Base-by-base conservation (phyloP, 805 yeast genomes). In the Blastobotrys peoriensis region DNA sequence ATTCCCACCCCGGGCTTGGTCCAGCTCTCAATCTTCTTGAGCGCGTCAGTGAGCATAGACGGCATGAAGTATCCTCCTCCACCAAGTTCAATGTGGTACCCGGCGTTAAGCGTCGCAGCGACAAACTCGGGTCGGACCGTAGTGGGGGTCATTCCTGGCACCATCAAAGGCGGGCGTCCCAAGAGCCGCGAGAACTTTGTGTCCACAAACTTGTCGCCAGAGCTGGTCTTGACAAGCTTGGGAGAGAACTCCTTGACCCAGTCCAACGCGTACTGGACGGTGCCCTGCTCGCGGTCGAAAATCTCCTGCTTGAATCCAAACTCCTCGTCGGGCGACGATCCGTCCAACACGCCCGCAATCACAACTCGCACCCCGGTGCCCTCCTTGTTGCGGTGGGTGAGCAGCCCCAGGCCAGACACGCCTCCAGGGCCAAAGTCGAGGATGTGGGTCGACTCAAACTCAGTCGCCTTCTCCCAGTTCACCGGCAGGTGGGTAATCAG, bases 361-460 rank as follows among this genome's bases (percentile, higher is more conserved):
- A 93, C 86, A 53, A 91, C 73, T 68, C 99, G 84, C 40, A 85
- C 84, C 68, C 99, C 99, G 42, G 97, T 87, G 67, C 99, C 99
- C 59, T 93, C 98, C 68, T 91, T 93, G 74, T 91, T 93, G 70
- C 95, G 83, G 69, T 88, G 96, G 46, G 98, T 93, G 57, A 93
- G 75, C 50, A 85, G 85, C 69, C 98, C 98, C 55, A 93, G 74
- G 59, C 98, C 99, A 37, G 97, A 86, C 33, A 86, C 81, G 57
- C 98, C 98, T 68, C 99, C 98, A 50, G 98, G 99, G 64, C 99
- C 99, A 58, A 93, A 93, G 69, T 93, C 99, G 51, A 93, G 66
- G 58, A 93, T 78, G 64, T 93, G 98, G 38, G 97, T 85, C 21
- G 93, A 76, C 39, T 76, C 64, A 64, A 86, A 86, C 53, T 77